Evolutionary conservation across 116 monocot genomes (phyloP), one percentile per base, ranked within the genome.

Genomic region (Posidonia oceanica): DNA sequence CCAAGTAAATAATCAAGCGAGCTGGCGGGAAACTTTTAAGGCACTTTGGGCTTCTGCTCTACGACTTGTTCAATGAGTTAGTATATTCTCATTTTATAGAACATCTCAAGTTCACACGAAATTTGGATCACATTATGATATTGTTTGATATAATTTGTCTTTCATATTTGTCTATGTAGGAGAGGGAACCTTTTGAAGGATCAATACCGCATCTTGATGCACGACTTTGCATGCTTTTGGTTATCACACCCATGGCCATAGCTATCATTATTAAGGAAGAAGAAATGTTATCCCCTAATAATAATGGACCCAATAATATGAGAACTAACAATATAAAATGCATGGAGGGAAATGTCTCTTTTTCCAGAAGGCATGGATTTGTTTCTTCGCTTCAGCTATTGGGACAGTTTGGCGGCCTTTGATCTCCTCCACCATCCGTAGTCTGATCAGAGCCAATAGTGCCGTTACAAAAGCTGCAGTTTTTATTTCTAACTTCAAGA

Each of bases 11-110:
- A 95, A 95, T 68, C 79, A 81, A 56, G 95, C 95, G 39, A 88
- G 81, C 77, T 95, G 95, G 95, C 95, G 88, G 64, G 95, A 95
- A 64, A 91, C 95, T 4, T 95, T 95, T 75, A 81, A 81, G 75
- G 95, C 91, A 71, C 77, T 95, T 36, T 95, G 95, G 95, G 55
- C 88, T 81, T 88, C 95, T 54, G 84, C 88, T 59, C 88, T 91
- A 41, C 82, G 86, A 23, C 88, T 95, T 72, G 75, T 88, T 21
- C 91, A 95, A 74, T 75, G 91, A 78, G 95, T 95, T 73, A 54
- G 75, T 75, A 85, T 68, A 75, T 5, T 64, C 36, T 54, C 63
- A 36, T 77, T 41, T 59, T 78, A 5, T 74, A 54, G 62, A 15
- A 38, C 38, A 44, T 66, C 8, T 66, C 21, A 52, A 11, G n/a